Base-by-base conservation (phyloP, 208 protist genomes). In the Polymyxa betae region DNA sequence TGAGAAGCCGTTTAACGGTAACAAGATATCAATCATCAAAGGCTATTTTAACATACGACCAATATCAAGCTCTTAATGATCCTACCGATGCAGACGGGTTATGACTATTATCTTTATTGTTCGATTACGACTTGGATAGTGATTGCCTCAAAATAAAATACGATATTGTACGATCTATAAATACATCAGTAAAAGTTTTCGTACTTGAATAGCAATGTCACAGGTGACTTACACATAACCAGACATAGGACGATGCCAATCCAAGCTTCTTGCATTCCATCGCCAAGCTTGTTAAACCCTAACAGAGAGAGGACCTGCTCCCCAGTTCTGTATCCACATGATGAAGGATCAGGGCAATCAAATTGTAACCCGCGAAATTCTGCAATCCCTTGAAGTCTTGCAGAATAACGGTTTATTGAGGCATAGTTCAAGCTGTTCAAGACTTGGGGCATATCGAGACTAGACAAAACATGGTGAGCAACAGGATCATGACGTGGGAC, bases 21-120 rank as follows among this genome's bases (percentile, higher is more conserved):
- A 90, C 89, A 10, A 66, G 60, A 64, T 90, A 90, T 64, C 89
- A 66, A 41, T 82, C 54, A 43, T 64, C 68, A 1, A 90, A 89
- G 16, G 89, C 89, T 32, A 45, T 32, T 1, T 43, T 90, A 64
- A 66, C 89, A 10, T 90, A 89, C 49, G 10, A 89, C 5, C 60
- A 90, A 38, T 90, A 90, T 32, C 49, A 60, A 60, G 5, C 49
- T 24, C 5, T 24, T 60, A n/a, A n/a, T n/a, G n/a, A n/a, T n/a
- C n/a, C n/a, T n/a, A n/a, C n/a, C n/a, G n/a, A n/a, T n/a, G n/a
- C n/a, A n/a, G n/a, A n/a, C n/a, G n/a, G n/a, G n/a, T n/a, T n/a
- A n/a, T n/a, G n/a, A n/a, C n/a, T n/a, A n/a, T n/a, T n/a, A n/a
- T n/a, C n/a, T n/a, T n/a, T n/a, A n/a, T n/a, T n/a, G n/a, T n/a